Evolutionary conservation across 2,329 filamentous ascomycete genomes (phyloP).

Genomic region (Keithomyces neogunnii): DNA sequence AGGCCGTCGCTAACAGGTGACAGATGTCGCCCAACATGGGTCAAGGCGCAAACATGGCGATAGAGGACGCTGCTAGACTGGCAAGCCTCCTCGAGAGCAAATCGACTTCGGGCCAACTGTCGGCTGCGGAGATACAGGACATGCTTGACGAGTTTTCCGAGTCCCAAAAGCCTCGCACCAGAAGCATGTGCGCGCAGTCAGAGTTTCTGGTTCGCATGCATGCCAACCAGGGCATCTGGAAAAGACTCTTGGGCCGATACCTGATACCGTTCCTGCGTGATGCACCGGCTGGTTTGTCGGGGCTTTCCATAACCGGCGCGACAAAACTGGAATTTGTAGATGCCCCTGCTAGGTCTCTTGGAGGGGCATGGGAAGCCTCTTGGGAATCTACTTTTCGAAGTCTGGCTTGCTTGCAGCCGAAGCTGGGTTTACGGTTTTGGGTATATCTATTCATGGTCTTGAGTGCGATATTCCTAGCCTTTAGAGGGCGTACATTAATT

Average conservation of each 20-base stretch:
- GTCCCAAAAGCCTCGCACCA: slow-evolving; percentile 1
- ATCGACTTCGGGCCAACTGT: background rate
- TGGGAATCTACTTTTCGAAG: background rate
- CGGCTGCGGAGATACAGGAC: background rate
- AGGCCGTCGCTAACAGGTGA: background rate
- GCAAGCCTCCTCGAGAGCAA: slow-evolving; percentile 7
- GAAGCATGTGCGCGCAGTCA: slow-evolving; percentile 6
- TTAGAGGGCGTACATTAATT: too few species aligned
- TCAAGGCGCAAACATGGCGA: slow-evolving; percentile 14
- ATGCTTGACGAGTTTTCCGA: slow-evolving; percentile 2
- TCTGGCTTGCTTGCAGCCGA: background rate
- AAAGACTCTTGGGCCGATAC: slow-evolving; percentile 6
- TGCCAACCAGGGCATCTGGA: slow-evolving; percentile 6
- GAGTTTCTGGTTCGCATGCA: slow-evolving; percentile 11
- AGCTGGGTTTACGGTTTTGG: background rate
- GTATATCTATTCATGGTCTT: background rate
- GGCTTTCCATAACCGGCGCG: slow-evolving; percentile 1
- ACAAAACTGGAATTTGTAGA: background rate
- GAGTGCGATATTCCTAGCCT: background rate
- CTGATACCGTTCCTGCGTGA: slow-evolving; percentile 8
- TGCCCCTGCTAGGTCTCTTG: background rate
- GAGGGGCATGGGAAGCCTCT: slow-evolving; percentile 2
- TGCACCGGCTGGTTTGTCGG: slow-evolving; percentile 8
- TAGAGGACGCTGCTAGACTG: slow-evolving; percentile 11
- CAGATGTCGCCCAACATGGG: slow-evolving; percentile 13